Evolutionary conservation across 1,284 basidiomycete species (phyloP), one percentile per base, ranked within the genome.

Genomic region (Ustilago xerochloae): DNA sequence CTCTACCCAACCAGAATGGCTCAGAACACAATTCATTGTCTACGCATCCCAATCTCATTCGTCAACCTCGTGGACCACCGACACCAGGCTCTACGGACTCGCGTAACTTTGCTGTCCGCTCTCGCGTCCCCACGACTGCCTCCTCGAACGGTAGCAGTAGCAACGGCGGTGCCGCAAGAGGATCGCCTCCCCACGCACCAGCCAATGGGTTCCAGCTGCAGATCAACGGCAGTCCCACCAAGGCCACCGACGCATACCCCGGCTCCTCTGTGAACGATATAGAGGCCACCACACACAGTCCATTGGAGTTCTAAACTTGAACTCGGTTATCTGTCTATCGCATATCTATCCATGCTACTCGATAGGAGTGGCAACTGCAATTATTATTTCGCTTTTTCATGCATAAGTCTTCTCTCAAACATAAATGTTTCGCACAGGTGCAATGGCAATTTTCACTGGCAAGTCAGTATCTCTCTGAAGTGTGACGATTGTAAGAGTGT

Each of bases 11-110:
- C 33, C 26, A 75, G 24, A 29, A 50, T 12, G 58, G 59, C 10
- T 29, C 62, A 4, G 64, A 54, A 16, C 30, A 55, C 65, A 70
- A 47, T 48, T 28, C 52, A 29, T 68, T 65, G 6, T 47, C 56
- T 10, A 49, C 43, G 9, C 65, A 63, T 26, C 45, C 66, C 10
- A 73, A 57, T 30, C 53, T 77, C n/a, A 46, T 78, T 24, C 78
- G 76, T 48, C 78, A 78, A 60, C 77, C 77, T 8, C 59, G 77
- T 9, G 77, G 77, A 18, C 77, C 77, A 4, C 77, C 77, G 7
- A 62, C 75, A 4, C 71, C 75, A 0, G 68, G 75, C 16, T 53
- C 69, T 0, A 39, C 57, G 1, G 77, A 75, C 15, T 39, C 45
- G 26, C 67, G 75, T 49, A 79, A 77, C 50, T 79, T 79, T 70